These are phyloP conservation scores for Zygoascus bituminiphila DNA, from an alignment of 805 yeast genomes.

Conservation along the genomic window DNA sequence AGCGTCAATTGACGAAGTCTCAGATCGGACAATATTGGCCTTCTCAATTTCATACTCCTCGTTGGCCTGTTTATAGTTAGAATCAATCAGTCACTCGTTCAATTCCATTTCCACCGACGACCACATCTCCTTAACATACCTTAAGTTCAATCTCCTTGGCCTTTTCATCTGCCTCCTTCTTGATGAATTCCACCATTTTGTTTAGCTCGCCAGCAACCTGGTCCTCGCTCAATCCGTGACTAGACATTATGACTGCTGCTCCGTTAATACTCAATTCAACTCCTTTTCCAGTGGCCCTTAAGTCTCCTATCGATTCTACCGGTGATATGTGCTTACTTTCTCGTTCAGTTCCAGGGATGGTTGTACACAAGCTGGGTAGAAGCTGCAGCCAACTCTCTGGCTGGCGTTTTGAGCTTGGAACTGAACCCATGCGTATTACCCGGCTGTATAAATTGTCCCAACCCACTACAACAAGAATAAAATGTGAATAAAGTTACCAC, in stretches of 20 bases:
- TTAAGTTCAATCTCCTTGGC: slow-evolving; percentile 92
- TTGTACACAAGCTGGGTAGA: not conserved
- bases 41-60: slow-evolving; percentile 98
- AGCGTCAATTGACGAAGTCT: slow-evolving; percentile 79
- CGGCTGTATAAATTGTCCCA: not conserved
- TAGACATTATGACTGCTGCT: not conserved
- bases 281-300: no score
- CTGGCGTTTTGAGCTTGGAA: not conserved
- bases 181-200: slow-evolving; percentile 98
- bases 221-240: slow-evolving; percentile 4
- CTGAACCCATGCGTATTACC: not conserved
- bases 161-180: slow-evolving; percentile 98
- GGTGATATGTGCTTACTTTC: no score
- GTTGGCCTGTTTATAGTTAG: slow-evolving; percentile 48
- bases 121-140: slow-evolving; percentile 24
- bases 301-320: not conserved
- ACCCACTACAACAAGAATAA: not conserved
- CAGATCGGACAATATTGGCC: slow-evolving; percentile 88
- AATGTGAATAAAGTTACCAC: not conserved
- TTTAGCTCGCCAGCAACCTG: slow-evolving; percentile 94
- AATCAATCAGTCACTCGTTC: not conserved
- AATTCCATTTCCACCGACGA: no score
- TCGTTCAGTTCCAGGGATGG: not conserved
- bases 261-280: no score
- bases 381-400: not conserved